Percentiles rank a stretch among this genome's conserved stretches.
Evolutionary conservation across 768 basidiomycete genomes (phyloP).

Genomic region (Lepiota venenata): DNA sequence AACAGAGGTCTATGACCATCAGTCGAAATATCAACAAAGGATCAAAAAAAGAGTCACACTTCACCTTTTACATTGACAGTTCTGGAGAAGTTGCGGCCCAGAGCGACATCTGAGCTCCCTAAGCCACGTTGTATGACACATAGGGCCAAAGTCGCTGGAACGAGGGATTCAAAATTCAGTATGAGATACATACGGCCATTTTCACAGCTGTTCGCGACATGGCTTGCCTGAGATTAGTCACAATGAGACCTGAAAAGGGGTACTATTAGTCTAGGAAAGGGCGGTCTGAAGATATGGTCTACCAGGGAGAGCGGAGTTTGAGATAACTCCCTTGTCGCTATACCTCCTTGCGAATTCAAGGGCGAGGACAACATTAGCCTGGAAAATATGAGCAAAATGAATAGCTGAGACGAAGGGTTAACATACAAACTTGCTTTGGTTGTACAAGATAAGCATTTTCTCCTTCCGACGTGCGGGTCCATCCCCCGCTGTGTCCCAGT

Average conservation of each 20-base stretch:
- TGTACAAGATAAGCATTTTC: slow-evolving; percentile 17
- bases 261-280: background rate
- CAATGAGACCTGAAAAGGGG: background rate
- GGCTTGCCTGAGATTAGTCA: background rate
- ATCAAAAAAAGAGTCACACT: slow-evolving; percentile 21
- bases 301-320: slow-evolving; percentile 33
- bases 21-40: background rate
- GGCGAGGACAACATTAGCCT: slow-evolving; percentile 38
- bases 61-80: slow-evolving; percentile 42
- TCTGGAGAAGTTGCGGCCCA: slow-evolving; percentile 46
- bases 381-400: background rate
- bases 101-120: slow-evolving; percentile 46
- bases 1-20: background rate
- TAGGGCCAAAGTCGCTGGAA: background rate
- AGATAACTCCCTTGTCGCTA: slow-evolving; percentile 34
- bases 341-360: slow-evolving; percentile 37
- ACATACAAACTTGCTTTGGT: slow-evolving; percentile 31
- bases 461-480: slow-evolving; percentile 25
- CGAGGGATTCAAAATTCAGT: no score
- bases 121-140: slow-evolving; percentile 24
- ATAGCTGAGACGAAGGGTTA: background rate
- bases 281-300: slow-evolving; percentile 14
- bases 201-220: background rate
- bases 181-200: no score
- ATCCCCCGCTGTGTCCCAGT: slow-evolving; percentile 40